Evolutionary conservation across 805 yeast species (phyloP), one percentile per base, ranked within the genome.

Genomic region (Ogataea populi-albae): DNA sequence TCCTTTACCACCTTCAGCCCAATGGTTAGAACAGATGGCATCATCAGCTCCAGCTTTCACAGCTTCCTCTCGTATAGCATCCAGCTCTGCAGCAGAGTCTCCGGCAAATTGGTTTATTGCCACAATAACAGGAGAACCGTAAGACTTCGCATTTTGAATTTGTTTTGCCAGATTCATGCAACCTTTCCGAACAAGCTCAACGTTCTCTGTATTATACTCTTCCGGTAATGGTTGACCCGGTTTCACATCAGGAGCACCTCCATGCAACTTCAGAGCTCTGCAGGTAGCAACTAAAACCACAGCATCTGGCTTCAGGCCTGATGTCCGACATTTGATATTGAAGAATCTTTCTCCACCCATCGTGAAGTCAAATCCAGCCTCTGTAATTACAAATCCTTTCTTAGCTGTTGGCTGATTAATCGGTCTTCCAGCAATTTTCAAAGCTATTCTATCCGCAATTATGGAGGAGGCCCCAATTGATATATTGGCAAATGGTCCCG

Each of bases 321-420:
- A 78, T 7, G 88, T 73, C 57, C 93, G 74, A 59, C 89, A 81
- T 62, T 84, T 84, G 65, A 84, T 84, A 63, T 84, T 82, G 61
- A 81, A 69, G 62, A 84, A 84, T 64, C 94, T 70, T 67, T 84
- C 94, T 61, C 94, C 94, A 57, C 94, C 94, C 94, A 84, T 84
- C 34, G 93, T 84, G 70, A 84, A 84, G 62, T 84, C 94, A 65
- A 84, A 84, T 44, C 94, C 94, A 14, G 94, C 94, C 62, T 84
- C 94, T 31, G 94, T 84, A 35, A 84, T 82, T 43, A 84, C 94
- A 50, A 75, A 84, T 43, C 94, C 93, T 48, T 73, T 73, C 52
- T 73, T 73, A 37, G 69, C 69, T 33, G 64, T 52, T 12, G 29
- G 31, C 6, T 37, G 28, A 9, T 43, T 37, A 22, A 38, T 45